Evolutionary conservation across 139 green algal species (phyloP).

Genomic region (Dunaliella primolecta): DNA sequence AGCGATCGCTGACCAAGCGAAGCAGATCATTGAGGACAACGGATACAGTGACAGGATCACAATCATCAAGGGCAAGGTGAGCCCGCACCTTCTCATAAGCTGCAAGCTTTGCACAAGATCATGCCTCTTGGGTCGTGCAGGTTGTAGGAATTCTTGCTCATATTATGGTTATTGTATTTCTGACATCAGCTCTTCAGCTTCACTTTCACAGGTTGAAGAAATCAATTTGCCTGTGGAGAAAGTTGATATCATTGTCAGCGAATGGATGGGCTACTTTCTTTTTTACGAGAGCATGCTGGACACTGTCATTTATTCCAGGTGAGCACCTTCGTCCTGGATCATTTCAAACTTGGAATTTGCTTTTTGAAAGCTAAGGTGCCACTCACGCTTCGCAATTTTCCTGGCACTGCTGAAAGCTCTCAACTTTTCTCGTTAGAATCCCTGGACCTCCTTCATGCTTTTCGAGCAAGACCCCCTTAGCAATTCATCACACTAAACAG

Average conservation of each 20-base stretch:
- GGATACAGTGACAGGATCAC: conserved; percentile 66
- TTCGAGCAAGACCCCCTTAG: no score
- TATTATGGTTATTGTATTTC: conserved; percentile 1
- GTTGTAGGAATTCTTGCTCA: no score
- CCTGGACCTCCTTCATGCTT: no score
- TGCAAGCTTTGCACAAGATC: no score
- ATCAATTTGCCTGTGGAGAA: conserved; percentile 58
- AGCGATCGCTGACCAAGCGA: conserved; percentile 81
- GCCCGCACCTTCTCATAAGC: neutral
- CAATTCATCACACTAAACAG: no score
- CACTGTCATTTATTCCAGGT: conserved; percentile 77
- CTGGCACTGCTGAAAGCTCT: no score
- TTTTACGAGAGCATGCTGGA: conserved; percentile 90
- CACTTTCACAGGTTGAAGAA: conserved; percentile 28
- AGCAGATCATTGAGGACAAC: conserved; percentile 84
- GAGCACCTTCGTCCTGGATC: no score
- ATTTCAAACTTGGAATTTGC: no score
- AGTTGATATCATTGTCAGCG: conserved; percentile 86
- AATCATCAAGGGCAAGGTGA: conserved; percentile 82
- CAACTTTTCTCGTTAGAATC: no score
- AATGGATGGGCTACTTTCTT: conserved; percentile 93
- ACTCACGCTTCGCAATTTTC: no score
- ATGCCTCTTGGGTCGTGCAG: no score
- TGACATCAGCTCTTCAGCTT: neutral
- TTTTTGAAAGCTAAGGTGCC: no score